Evolutionary conservation across 768 basidiomycete species (phyloP).

Genomic region (Lactarius tabidus): DNA sequence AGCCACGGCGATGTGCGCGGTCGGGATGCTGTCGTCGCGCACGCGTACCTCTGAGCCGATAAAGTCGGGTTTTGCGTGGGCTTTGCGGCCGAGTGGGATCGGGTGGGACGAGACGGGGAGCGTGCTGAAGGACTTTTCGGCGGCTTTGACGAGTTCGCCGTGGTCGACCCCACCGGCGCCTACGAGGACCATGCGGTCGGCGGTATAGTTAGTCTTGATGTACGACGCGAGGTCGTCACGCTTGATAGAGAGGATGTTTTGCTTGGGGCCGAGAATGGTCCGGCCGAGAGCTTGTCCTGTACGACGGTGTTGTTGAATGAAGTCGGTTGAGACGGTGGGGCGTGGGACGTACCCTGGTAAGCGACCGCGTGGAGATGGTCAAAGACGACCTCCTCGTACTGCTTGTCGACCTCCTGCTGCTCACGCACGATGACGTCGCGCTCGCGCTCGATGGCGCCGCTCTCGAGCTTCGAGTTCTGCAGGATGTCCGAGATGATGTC

Average conservation of each 20-base stretch:
- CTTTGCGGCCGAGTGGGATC: slow-evolving; percentile 77
- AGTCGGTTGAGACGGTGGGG: not conserved
- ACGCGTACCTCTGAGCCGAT: slow-evolving; percentile 93
- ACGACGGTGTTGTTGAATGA: slow-evolving; percentile 17
- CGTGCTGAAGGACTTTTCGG: slow-evolving; percentile 86
- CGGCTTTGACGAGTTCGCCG: slow-evolving; percentile 86
- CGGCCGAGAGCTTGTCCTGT: slow-evolving; percentile 91
- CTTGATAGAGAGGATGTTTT: slow-evolving; percentile 93
- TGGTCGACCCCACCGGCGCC: slow-evolving; percentile 96
- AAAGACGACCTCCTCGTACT: slow-evolving; percentile 96
- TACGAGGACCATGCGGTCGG: slow-evolving; percentile 98
- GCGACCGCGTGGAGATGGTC: slow-evolving; percentile 97
- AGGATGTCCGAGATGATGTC: slow-evolving; percentile 98
- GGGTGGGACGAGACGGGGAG: slow-evolving; percentile 87
- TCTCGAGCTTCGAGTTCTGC: slow-evolving; percentile 93
- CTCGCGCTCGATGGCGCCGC: slow-evolving; percentile 85
- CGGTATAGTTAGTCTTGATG: slow-evolving; percentile 97
- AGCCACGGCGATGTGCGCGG: slow-evolving; percentile 92
- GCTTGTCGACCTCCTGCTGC: slow-evolving; percentile 99
- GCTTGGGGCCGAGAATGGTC: slow-evolving; percentile 95
- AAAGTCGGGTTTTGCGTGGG: slow-evolving; percentile 77
- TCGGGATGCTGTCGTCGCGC: slow-evolving; percentile 86
- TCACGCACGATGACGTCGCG: slow-evolving; percentile 95
- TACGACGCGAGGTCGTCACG: slow-evolving; percentile 84
- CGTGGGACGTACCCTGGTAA: slow-evolving; percentile 72